Evolutionary conservation across 2,329 filamentous ascomycete genomes (phyloP).

Genomic region (Bertia moriformis): DNA sequence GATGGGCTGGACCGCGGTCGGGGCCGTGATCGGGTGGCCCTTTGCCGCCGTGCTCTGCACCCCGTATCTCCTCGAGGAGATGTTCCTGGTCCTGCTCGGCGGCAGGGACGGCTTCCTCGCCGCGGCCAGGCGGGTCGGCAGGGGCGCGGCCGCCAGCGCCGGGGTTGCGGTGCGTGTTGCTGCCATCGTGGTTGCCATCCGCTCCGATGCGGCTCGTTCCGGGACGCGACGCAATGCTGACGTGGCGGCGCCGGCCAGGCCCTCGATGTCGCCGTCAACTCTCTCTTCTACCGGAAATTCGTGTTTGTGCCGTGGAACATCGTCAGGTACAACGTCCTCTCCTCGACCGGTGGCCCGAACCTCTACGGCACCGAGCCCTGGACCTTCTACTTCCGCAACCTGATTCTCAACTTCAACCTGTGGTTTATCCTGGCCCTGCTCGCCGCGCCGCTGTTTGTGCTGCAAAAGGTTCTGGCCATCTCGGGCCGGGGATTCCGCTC

Average conservation of each 20-base stretch:
- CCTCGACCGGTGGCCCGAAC: constrained; percentile 65
- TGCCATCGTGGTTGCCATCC: constrained; percentile 45
- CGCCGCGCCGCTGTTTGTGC: constrained; percentile 58
- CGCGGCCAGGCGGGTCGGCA: constrained; percentile 42
- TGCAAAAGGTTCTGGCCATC: constrained; percentile 54
- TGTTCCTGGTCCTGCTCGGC: constrained; percentile 37
- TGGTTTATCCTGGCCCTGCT: constrained; percentile 74
- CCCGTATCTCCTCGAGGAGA: constrained; percentile 70
- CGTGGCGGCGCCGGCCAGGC: constrained; percentile 28
- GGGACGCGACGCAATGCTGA: constrained; percentile 9
- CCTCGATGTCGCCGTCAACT: constrained; percentile 58
- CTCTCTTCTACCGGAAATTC: constrained; percentile 71
- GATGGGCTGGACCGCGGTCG: constrained; percentile 81
- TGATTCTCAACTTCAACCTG: constrained; percentile 89
- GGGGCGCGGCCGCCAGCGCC: constrained; percentile 53
- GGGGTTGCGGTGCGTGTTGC: constrained; percentile 58
- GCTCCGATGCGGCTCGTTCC: constrained; percentile 46
- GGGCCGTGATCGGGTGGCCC: constrained; percentile 81
- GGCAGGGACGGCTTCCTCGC: constrained; percentile 44
- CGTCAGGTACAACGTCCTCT: constrained; percentile 88
- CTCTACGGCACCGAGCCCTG: constrained; percentile 94
- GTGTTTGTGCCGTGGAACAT: constrained; percentile 80
- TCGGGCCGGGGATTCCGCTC: constrained; percentile 52
- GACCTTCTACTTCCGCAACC: constrained; percentile 89
- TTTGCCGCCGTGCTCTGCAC: constrained; percentile 72